Base-by-base conservation (phyloP, 108 stramenopile species). In the Hondaea fermentalgiana region DNA sequence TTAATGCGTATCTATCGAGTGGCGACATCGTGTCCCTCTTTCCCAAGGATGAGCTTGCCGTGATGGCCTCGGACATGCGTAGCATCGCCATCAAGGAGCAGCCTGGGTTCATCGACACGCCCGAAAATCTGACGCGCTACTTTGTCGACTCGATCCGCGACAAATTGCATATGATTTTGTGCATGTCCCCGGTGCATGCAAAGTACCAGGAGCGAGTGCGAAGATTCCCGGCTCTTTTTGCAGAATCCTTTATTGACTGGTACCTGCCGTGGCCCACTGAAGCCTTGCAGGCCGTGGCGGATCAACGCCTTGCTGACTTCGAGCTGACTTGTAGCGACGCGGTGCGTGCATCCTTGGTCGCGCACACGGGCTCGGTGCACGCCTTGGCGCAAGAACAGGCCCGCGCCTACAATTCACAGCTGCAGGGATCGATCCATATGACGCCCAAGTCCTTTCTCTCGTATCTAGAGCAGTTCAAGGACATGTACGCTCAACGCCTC, bases 251-350 rank as follows among this genome's bases (percentile, higher is more conserved):
- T 44, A 93, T 95, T 59, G 92, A 95, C 91, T 94, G 94, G 93
- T 94, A 93, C 93, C 89, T 95, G n/a, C 58, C 93, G 47, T 95
- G 94, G 94, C 94, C 94, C 1, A 42, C 57, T 17, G 94, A 95
- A 87, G 94, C 94, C 3, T 88, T 95, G 42, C 92, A 93, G 16
- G 93, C 94, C 19, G 94, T 95, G 42, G 5, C 45, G 44, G 10
- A 83, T 57, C 90, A 91, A 5, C 76, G 59, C 49, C 28, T 93
- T 25, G 60, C 25, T 3, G 88, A 88, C 21, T 60, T 64, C 1
- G 58, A 53, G 3, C 87, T 95, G 87, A 89, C 92, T 49, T 92
- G 93, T 87, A 51, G 76, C n/a, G 57, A 57, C 6, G 90, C 88
- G 59, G 91, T 89, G 21, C 91, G 88, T 59, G 59, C 51, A 17